phyloP scores from a whole-genome alignment of 331 rosid species.

The Prunus yedoensis region DNA sequence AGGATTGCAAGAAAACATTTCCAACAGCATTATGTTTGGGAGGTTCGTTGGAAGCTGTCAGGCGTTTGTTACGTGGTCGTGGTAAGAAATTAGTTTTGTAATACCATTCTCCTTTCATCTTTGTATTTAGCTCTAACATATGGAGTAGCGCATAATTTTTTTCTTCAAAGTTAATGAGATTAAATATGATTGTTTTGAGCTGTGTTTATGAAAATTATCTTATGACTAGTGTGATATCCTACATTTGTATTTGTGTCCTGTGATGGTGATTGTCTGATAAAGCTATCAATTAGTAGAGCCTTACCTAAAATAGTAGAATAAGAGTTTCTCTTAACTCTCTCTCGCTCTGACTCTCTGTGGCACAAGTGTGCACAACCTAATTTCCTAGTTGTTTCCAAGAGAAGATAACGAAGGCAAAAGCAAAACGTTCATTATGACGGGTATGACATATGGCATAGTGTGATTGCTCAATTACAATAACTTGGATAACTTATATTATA shows the following conservation, averaged over 20 bases:
- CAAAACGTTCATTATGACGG: not conserved
- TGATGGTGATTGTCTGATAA: not conserved
- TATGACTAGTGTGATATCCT: not conserved
- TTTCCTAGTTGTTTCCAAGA: not conserved
- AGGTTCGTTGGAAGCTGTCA: slow-evolving; percentile 71
- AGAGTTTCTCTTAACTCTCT: too few relatives aligned
- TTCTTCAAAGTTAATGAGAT: not conserved
- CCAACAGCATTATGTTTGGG: slow-evolving; percentile 88
- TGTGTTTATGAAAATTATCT: not conserved
- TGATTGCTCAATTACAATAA: not conserved
- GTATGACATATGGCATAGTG: not conserved
- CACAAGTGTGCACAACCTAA: not conserved
- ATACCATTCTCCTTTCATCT: not conserved
- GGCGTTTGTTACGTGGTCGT: slow-evolving; percentile 47
- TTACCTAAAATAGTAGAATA: not conserved
- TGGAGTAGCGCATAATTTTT: not conserved
- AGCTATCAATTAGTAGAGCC: not conserved
- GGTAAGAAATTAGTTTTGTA: slow-evolving; percentile 38
- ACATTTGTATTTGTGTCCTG: not conserved
- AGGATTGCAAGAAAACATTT: slow-evolving; percentile 89
- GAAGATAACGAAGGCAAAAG: not conserved
- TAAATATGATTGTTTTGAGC: not conserved
- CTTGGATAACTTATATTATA: not conserved
- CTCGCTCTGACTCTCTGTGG: not conserved
- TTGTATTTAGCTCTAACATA: not conserved